Evolutionary conservation across 768 basidiomycete species (phyloP).

Genomic region (Pulveroboletus sp.): DNA sequence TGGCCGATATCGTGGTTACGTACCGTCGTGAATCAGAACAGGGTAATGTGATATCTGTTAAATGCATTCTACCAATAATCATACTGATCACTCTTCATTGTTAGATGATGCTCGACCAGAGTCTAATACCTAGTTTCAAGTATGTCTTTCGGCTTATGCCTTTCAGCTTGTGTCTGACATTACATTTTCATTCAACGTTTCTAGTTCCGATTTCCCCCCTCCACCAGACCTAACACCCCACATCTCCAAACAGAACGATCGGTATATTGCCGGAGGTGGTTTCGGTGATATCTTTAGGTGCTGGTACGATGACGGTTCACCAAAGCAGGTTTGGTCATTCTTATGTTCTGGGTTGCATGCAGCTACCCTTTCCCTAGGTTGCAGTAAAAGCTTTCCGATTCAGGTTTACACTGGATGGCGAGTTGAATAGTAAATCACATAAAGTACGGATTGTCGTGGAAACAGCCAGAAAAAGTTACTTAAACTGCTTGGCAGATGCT

Average conservation of each 20-base stretch:
- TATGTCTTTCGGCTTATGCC: no score
- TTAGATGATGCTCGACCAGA: no score
- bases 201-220: not conserved
- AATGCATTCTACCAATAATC: no score
- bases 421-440: not conserved
- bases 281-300: no score
- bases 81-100: no score
- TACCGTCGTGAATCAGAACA: no score
- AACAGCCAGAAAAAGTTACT: fast-evolving
- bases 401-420: not conserved
- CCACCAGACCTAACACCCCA: conserved; percentile 9
- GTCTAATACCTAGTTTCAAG: no score
- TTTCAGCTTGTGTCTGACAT: not conserved
- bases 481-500: conserved; percentile 11
- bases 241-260: not conserved
- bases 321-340: conserved; percentile 2
- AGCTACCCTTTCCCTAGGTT: conserved; percentile 8
- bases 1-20: not conserved
- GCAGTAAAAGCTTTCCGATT: conserved; percentile 25
- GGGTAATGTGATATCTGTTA: no score
- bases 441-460: not conserved
- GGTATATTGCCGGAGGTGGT: no score
- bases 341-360: not conserved
- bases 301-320: no score
- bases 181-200: no score